Percentiles rank a stretch among this genome's conserved stretches.
Evolutionary conservation across 768 basidiomycete species (phyloP).

Genomic region (Gloeopeniophorella convolvens): DNA sequence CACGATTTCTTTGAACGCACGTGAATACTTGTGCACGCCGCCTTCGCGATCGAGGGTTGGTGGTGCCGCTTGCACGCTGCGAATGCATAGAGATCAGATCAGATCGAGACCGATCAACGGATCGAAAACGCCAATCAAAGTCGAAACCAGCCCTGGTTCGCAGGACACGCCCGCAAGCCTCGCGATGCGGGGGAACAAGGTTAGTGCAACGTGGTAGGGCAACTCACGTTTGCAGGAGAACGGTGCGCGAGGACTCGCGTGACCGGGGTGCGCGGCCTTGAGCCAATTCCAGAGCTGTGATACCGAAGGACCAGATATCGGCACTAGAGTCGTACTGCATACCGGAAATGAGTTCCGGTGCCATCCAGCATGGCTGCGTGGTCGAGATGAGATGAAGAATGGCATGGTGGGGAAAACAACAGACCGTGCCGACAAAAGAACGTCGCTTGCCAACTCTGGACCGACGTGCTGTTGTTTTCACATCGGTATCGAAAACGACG

Average conservation of each 20-base stretch:
- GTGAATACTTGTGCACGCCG: constrained; percentile 69
- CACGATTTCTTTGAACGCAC: constrained; percentile 76
- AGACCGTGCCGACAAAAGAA: constrained; percentile 87
- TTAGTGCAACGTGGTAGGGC: neutral
- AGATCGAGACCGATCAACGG: neutral
- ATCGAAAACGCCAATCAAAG: neutral
- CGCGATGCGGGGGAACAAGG: neutral
- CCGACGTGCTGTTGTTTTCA: constrained; percentile 20
- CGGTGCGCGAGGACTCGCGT: constrained; percentile 62
- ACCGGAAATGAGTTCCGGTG: constrained; percentile 86
- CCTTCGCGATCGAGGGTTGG: constrained; percentile 72
- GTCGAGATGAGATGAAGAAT: neutral
- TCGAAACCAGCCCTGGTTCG: neutral
- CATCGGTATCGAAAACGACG: constrained; percentile 30
- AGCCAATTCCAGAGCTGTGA: constrained; percentile 87
- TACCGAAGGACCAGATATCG: constrained; percentile 96
- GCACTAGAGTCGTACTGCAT: constrained; percentile 78
- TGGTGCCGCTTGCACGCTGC: constrained; percentile 66
- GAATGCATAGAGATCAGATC: neutral
- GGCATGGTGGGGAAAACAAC: constrained; percentile 22
- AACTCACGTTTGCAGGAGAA: constrained; percentile 67
- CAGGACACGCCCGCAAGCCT: neutral
- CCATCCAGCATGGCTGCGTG: constrained; percentile 88
- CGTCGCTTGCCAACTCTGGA: constrained; percentile 70
- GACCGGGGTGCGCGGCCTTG: constrained; percentile 85